Percentiles rank a stretch among this genome's conserved stretches.
These are phyloP conservation scores for Macrocystidia cucumis DNA, from an alignment of 1,284 basidiomycete genomes.

Conservation along the genomic window DNA sequence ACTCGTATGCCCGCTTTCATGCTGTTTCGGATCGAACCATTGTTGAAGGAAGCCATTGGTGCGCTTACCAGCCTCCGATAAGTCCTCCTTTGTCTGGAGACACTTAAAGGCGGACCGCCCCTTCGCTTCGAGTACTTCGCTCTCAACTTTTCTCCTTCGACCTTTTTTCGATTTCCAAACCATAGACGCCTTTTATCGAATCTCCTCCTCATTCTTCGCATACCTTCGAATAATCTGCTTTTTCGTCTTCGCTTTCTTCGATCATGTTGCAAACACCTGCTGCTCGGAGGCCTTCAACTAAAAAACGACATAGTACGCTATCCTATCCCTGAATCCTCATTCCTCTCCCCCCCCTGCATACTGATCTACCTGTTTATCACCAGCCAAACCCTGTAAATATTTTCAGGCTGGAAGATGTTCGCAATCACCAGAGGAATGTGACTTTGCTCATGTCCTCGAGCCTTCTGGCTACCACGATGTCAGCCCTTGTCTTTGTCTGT, in stretches of 20 bases:
- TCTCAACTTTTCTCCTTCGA: too few relatives aligned
- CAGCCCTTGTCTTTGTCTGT: too few relatives aligned
- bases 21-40: slow-evolving; percentile 20
- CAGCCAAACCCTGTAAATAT: slow-evolving; percentile 40
- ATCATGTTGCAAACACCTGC: slow-evolving; percentile 15
- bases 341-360: slow-evolving; percentile 2
- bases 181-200: too few relatives aligned
- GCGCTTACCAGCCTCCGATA: slow-evolving; percentile 12
- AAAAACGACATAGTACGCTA: slow-evolving; percentile 36
- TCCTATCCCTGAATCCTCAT: slow-evolving; percentile 2
- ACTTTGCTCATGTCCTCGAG: slow-evolving; percentile 37
- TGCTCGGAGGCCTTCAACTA: slow-evolving; percentile 24
- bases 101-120: slow-evolving; percentile 18
- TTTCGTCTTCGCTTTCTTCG: slow-evolving; percentile 7
- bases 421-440: slow-evolving; percentile 32
- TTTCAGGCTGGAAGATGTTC: slow-evolving; percentile 33
- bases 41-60: slow-evolving; percentile 16
- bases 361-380: slow-evolving; percentile 9
- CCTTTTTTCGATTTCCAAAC: too few relatives aligned
- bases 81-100: slow-evolving; percentile 18
- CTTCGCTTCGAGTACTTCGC: slow-evolving; percentile 2
- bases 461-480: too few relatives aligned
- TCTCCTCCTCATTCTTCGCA: too few relatives aligned
- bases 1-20: slow-evolving; percentile 14
- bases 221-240: too few relatives aligned